Evolutionary conservation across 306 rosid genomes (phyloP).

Genomic region (Prunus campanulata): DNA sequence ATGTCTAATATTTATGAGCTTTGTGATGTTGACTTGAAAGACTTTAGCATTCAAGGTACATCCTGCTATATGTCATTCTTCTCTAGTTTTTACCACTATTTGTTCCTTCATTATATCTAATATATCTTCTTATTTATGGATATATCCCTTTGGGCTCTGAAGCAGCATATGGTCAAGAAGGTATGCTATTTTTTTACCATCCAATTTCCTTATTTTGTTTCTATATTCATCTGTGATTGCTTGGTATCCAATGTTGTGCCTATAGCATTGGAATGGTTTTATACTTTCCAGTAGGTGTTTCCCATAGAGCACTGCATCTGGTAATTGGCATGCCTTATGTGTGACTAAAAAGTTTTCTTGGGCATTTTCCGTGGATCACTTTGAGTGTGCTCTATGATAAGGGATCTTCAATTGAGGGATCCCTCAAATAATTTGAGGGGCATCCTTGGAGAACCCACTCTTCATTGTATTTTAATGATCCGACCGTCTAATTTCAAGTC

Average conservation of each 20-base stretch:
- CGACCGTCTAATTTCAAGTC: too few species aligned
- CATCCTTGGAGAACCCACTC: too few species aligned
- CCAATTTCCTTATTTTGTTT: constrained; percentile 18
- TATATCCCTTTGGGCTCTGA: constrained; percentile 30
- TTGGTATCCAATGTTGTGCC: neutral
- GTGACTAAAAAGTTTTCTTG: neutral
- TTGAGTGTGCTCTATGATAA: neutral
- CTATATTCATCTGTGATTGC: neutral
- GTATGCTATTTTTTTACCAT: constrained; percentile 30
- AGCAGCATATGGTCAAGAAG: constrained; percentile 77
- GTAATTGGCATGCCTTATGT: neutral
- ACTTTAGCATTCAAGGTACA: constrained; percentile 93
- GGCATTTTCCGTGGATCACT: neutral
- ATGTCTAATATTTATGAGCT: constrained; percentile 81
- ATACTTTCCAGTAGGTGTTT: neutral
- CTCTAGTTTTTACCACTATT: constrained; percentile 2
- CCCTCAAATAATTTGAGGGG: too few species aligned
- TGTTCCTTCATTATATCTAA: constrained; percentile 26
- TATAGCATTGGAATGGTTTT: neutral
- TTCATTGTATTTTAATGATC: too few species aligned
- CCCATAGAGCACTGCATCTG: neutral
- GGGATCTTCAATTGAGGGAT: too few species aligned
- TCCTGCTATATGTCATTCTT: constrained; percentile 12
- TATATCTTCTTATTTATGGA: constrained; percentile 5
- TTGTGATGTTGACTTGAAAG: constrained; percentile 96